Base-by-base conservation (phyloP, 2,329 filamentous ascomycete species). In the Alternaria ventricosa region DNA sequence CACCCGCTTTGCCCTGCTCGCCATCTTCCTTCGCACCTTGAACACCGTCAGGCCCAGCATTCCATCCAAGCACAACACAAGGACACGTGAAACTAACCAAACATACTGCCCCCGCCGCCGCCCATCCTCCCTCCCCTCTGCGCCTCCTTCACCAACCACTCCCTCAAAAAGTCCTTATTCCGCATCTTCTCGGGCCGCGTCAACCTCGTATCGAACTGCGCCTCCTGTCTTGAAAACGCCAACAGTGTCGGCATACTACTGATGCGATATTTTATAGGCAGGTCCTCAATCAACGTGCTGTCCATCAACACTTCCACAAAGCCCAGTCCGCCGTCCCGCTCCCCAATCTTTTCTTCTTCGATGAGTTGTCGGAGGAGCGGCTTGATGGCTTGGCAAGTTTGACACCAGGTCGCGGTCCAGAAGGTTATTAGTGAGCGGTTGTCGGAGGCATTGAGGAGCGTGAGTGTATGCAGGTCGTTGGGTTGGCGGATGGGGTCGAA, bases 301-400 rank as follows among this genome's bases (percentile, higher is more conserved):
- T 86, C 84, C 68, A 85, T 76, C 65, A 85, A 80, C 6, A 86
- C 80, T 61, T 86, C 83, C 0, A 79, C 83, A 58, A 80, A 86
- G 3, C 80, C 81, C 7, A 86, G 71, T 1, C 83, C 82, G 5
- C 84, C 84, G 63, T 82, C 75, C 2, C 66, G 64, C 64, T 85
- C 81, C 1, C 84, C 84, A 0, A 83, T 70, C 2, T 80, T 76
- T 46, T 84, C 82, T 28, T 80, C 74, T 55, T 82, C 78, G 27
- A 86, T 78, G 33, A 86, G 68, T 3, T 74, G 65, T n/a, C 72
- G 73, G 10, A 86, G 55, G 6, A 85, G 64, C 1, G 83, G 83
- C 10, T 79, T 78, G 6, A 85, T 75, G 10, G 74, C 70, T 23
- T 80, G 78, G 71, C 83, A 85, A 6, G 80, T 81, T 2, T 77